Evolutionary conservation across 139 green algal genomes (phyloP), one percentile per base, ranked within the genome.

Genomic region (Chlorella sp.): DNA sequence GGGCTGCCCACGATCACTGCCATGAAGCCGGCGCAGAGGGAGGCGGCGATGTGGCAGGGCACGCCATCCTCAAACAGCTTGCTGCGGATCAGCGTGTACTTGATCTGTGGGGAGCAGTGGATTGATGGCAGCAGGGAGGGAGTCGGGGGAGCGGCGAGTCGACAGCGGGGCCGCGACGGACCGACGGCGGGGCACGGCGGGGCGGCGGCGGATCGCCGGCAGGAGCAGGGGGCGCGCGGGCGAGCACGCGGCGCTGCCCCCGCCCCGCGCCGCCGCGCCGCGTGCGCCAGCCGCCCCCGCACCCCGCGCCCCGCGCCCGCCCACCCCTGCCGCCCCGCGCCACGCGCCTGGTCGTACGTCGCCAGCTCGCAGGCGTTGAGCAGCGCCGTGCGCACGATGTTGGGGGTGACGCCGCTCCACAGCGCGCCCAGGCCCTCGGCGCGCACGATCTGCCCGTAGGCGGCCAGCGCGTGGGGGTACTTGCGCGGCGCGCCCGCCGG

Each of bases 341-440:
- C 3, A 3, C 35, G 36, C 60, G 95, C 91, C 87, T 97, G 91
- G 86, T 98, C 95, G 71, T 98, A 99, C 11, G 79, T 92, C 50
- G 95, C 95, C 61, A 98, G 89, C 87, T 98, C 95, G 1, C 93
- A 92, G 11, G 95, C 95, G 74, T 99, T 99, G 80, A 99, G 95
- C 77, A 98, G 90, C 53, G 95, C 91, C 81, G 98, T 98, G 38
- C 95, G 87, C 6, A 88, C 91, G 19, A 99, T 89, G 86, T 99
- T 99, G 58, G 95, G 95, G 0, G 91, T 91, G 14, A 98, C 64
- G 29, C 95, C 95, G 42, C 89, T 97, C 95, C 95, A 99, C 72
- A 99, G 87, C 11, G 87, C 90, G 2, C 67, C 62, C 19, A 98
- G 2, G 15, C 95, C 95, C 83, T 99, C 95, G 71, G 35, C 81